Base-by-base conservation (phyloP, 2,329 filamentous ascomycete species). In the Cladosporium sp. region DNA sequence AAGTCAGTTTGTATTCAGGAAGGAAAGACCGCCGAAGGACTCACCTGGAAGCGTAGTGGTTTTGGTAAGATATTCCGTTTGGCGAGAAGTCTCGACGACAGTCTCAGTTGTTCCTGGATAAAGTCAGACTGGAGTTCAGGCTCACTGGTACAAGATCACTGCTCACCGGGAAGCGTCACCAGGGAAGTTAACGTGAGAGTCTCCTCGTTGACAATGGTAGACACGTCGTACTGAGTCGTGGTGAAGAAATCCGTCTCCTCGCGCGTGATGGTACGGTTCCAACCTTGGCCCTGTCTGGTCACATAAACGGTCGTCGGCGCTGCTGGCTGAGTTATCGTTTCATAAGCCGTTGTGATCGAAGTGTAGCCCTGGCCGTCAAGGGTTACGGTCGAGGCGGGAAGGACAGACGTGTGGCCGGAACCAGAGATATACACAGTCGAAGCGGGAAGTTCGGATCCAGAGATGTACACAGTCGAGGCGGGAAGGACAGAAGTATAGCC, bases 341-440 rank as follows among this genome's bases (percentile, higher is more conserved):
- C 37, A 7, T 32, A 40, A 11, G 27, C 24, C 3, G 44, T 48
- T 13, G 24, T 30, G 6, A 48, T 18, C 3, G n/a, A 40, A 13
- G 44, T 48, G 7, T 48, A 11, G 11, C 9, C 44, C 20, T 36
- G 36, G 7, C 44, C 44, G 11, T 5, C 36, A 13, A 40, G 19
- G 2, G 37, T 40, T 1, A 40, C 12, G 15, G 44, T 48, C 3
- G 44, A 48, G 11, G 36, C 44, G 17, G 44, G 44, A 7, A 48
- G 24, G 27, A 20, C 30, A 5, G 44, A 40, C 18, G 44, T 48
- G 24, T 24, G 24, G 19, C 29, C 43, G n/a, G 30, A 37, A 20
- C 32, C 19, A 45, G 43, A 45, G n/a, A 45, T 27, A 13, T 45
- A 45, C 4, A 45, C 43, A 7, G 43, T 45, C 12, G 30, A 36